Evolutionary conservation across 108 stramenopile genomes (phyloP), one percentile per base, ranked within the genome.

Genomic region (Nannochloropsis granulata): DNA sequence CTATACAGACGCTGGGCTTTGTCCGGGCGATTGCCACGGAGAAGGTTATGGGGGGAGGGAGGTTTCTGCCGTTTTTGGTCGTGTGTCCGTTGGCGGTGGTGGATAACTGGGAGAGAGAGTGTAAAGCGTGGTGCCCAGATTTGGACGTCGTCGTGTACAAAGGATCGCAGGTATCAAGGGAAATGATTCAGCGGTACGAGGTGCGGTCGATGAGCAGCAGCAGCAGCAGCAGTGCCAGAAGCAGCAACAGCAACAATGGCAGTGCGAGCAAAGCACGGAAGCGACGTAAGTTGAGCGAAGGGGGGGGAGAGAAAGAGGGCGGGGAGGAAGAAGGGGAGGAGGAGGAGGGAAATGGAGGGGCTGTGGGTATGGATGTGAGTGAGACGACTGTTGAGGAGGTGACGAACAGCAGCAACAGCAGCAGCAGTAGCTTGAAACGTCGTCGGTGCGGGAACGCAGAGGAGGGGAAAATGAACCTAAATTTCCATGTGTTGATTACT

Each of bases 61-160:
- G 2, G 11, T 25, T 80, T 14, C 12, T 96, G 23, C 96, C 97
- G n/a, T 95, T 94, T 84, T 86, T 97, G 24, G 91, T 98, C 44
- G 95, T 95, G 0, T 96, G 94, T 8, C 97, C 97, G 13, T 92
- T 97, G 0, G 95, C 97, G 13, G 97, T 96, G 8, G 87, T 98
- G 34, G 94, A 93, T 44, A 97, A 98, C 83, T 98, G 97, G 97
- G 82, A 85, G 23, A 21, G 79, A 19, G 97, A 98, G 90, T 93
- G 97, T 83, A 82, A 93, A 87, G 93, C 93, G 85, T 98, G 97
- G 97, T 85, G 95, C 2, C 97, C 97, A 1, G 83, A 79, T 25
- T 87, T 92, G 79, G 93, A 94, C 12, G 95, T 96, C 10, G 71
- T 94, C 19, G 90, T 95, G 14, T 98, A 96, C 87, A 95, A 97